Evolutionary conservation across 345 rosid genomes (phyloP), one percentile per base, ranked within the genome.

Genomic region (Eucalyptus decipiens): DNA sequence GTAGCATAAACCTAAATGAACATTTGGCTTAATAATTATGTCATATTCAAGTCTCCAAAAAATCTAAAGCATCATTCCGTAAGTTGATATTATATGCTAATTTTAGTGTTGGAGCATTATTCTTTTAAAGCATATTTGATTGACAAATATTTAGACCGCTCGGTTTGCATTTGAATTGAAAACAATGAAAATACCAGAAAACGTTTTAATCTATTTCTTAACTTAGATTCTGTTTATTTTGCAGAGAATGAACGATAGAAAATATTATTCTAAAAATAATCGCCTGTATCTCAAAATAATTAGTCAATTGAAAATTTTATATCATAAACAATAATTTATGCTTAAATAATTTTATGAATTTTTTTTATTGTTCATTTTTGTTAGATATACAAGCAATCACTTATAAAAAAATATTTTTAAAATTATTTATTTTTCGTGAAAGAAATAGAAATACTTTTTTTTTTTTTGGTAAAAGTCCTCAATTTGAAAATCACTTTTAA

Each of bases 371-470:
- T 56, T 56, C 62, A 24, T 56, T 56, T 56, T 56, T 23, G 30
- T 56, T 5, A 24, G 30, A 23, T 26, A 56, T 9, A 23, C 60
- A 56, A 56, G 11, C 5, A 56, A 56, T 56, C 6, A 23, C 12
- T 56, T 56, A 4, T 18, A 56, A 9, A 6, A 56, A 23, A 23
- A 56, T 23, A 56, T 56, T 24, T 56, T 56, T 24, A 23, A 56
- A 56, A 56, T 24, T 56, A 24, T 56, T 24, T 56, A 24, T 56
- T 56, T 56, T 24, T 56, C 6, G 3, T 56, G 3, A 56, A 2
- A 56, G 3, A 10, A 24, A 56, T 24, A 2, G 12, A 56, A 0
- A n/a, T n/a, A n/a, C n/a, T n/a, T n/a, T n/a, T n/a, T n/a, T n/a
- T n/a, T n/a, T n/a, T n/a, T n/a, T n/a, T n/a, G n/a, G n/a, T n/a